phyloP scores from a whole-genome alignment of 2,329 filamentous ascomycete genomes.

The Venturia oleaginea region DNA sequence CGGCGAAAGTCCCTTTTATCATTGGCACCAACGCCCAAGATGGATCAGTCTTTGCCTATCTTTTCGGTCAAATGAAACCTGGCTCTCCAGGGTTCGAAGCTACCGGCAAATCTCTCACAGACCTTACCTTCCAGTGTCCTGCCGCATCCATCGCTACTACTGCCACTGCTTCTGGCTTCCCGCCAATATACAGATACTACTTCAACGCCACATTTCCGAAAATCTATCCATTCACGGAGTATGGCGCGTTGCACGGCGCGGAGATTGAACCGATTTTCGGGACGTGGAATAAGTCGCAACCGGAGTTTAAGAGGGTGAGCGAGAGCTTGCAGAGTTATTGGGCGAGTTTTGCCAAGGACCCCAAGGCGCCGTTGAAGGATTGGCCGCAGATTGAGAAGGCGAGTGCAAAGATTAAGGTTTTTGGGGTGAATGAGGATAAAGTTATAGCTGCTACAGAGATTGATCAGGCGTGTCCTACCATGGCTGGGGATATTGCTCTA shows the following conservation, averaged over 20 bases:
- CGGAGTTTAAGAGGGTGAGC: conserved; percentile 3
- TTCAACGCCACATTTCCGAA: conserved; percentile 25
- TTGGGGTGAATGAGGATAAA: background rate
- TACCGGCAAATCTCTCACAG: conserved; percentile 17
- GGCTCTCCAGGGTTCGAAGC: background rate
- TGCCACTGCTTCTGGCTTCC: conserved; percentile 16
- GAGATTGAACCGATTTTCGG: conserved; percentile 21
- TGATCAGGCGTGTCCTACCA: background rate
- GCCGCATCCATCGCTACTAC: conserved; percentile 17
- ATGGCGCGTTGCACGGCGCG: conserved; percentile 26
- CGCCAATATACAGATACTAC: conserved; percentile 22
- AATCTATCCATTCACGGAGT: conserved; percentile 17
- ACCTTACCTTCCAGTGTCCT: conserved; percentile 19
- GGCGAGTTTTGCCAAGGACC: conserved; percentile 1
- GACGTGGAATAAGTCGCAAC: background rate
- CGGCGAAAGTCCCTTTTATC: conserved; percentile 20
- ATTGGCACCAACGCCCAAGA: conserved; percentile 23
- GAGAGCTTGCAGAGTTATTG: conserved; percentile 11
- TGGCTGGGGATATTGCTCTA: background rate
- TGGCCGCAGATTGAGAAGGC: background rate
- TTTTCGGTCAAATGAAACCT: background rate
- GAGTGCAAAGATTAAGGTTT: background rate
- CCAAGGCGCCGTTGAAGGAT: background rate
- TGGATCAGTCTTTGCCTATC: conserved; percentile 17
- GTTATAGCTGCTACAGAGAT: background rate